Evolutionary conservation across 805 yeast species (phyloP), one percentile per base, ranked within the genome.

Genomic region (Schizosaccharomyces osmophilus): DNA sequence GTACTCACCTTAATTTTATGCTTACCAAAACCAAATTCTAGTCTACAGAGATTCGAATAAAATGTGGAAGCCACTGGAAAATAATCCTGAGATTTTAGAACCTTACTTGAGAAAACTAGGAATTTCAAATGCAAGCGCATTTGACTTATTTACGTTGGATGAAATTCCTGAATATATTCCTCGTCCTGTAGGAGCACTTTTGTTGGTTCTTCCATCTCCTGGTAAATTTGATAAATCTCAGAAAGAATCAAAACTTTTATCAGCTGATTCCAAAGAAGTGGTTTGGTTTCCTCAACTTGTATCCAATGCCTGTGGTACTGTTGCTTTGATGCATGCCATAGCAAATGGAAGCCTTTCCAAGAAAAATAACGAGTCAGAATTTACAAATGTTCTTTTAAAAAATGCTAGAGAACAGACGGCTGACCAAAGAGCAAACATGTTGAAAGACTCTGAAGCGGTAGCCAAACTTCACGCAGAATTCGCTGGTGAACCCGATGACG

Each of bases 231-330:
- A 86, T 65, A 63, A 66, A 17, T 65, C 69, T 4, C 63, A 60
- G 31, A 59, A 55, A 26, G 48, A 63, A 4, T 48, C 62, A 2
- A 19, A 36, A 32, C 31, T 57, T 57, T 9, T 51, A 19, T 8
- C 31, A 5, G n/a, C 19, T 22, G 36, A 51, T 29, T 19, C n/a
- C n/a, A 29, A 51, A 8, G 26, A 51, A 9, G 74, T 82, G 17
- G 65, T 77, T n/a, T 93, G 97, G 97, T 80, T 82, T 66, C 81
- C 80, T 65, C 98, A 90, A 68, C 82, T 88, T 0, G 80, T 93
- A 19, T 80, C 79, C 64, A 90, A 90, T 69, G 94, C 95, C 0
- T 90, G 98, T 73, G 98, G 98, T 4, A 77, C 94, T 41, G 87
- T 85, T 71, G 97, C 95, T 0, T 70, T 93, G 58, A 73, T 90